Base-by-base conservation (phyloP, 2,329 filamentous ascomycete species). In the Venturia carpophila region DNA sequence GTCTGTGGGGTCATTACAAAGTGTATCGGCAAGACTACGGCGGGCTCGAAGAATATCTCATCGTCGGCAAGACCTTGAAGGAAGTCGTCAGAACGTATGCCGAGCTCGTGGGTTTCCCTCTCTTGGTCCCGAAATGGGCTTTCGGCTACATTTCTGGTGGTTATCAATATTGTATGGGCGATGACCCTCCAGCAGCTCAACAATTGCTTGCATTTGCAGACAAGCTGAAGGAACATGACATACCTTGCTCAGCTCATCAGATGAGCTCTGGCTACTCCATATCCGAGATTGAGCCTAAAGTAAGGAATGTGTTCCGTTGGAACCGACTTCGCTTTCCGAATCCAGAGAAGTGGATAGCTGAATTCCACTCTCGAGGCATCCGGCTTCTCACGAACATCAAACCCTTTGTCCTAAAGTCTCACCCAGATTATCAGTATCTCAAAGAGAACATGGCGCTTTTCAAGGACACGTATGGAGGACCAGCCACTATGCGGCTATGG, bases 251-350 rank as follows among this genome's bases (percentile, higher is more conserved):
- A 0, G 87, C 84, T 0, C 87, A 88, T 71, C 87, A 90, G 71
- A 87, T 90, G 86, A 87, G 83, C 30, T 88, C 85, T 0, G 88
- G 88, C 0, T 90, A 90, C 71, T 89, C 87, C 0, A 83, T 91
- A 3, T 82, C 87, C 0, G 85, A 88, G 69, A 79, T 77, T 0
- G 82, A 84, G 65, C 87, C 88, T 1, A 89, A 89, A 74, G 88
- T 87, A 0, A 79, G 88, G 65, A 89, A 88, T 67, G 87, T 89
- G 3, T 87, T 84, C 69, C 87, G 85, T 0, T 91, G 88, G 88
- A 91, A 91, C 69, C 75, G 75, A 5, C 83, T 89, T 70, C 82
- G 87, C 0, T 91, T 91, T 71, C 87, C 87, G 0, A 81, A 90
- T 64, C 88, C 88, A 0, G 80, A 86, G 64, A 82, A 75, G 0